Evolutionary conservation across 768 basidiomycete species (phyloP), one percentile per base, ranked within the genome.

Genomic region (Boletus huronensis): DNA sequence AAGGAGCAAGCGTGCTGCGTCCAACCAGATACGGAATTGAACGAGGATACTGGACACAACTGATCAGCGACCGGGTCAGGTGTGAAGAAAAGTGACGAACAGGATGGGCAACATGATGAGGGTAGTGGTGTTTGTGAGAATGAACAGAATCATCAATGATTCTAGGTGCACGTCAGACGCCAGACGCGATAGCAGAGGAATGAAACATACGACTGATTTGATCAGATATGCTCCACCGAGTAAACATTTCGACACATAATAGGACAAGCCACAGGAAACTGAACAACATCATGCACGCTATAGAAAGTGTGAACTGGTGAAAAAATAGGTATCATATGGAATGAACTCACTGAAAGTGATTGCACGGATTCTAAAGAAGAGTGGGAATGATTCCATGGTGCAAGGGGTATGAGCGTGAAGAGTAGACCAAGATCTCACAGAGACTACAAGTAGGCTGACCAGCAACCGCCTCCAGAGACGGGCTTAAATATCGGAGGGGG

Each of bases 11-110:
- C 82, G 75, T 11, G 80, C 78, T 1, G 72, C 74, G 60, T 85
- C 84, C 5, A 83, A 63, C 81, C 81, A 84, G 14, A 70, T 60
- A 36, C 81, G 74, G 45, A 83, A 84, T 38, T 68, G 54, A 2
- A 78, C 62, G 34, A 82, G 60, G 25, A 82, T 67, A 55, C 82
- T 82, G 40, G 21, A 35, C 5, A 25, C 25, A 42, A 9, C 13
- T 25, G 29, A 48, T 60, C 35, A 64, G 36, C 10, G 17, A 48
- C 13, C 3, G 8, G 11, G 39, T 40, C 7, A n/a, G 16, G 10
- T 14, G 8, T 11, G 44, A 44, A 47, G 64, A 49, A 42, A 45
- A 28, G 39, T 17, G 28, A 70, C 77, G 36, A 50, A 79, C 80
- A 82, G 63, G 14, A 77, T 48, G 39, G 79, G 78, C 36, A 79